These are phyloP conservation scores for Blastobotrys malaysiensis DNA, from an alignment of 1,139 yeast genomes.

Conservation along the genomic window DNA sequence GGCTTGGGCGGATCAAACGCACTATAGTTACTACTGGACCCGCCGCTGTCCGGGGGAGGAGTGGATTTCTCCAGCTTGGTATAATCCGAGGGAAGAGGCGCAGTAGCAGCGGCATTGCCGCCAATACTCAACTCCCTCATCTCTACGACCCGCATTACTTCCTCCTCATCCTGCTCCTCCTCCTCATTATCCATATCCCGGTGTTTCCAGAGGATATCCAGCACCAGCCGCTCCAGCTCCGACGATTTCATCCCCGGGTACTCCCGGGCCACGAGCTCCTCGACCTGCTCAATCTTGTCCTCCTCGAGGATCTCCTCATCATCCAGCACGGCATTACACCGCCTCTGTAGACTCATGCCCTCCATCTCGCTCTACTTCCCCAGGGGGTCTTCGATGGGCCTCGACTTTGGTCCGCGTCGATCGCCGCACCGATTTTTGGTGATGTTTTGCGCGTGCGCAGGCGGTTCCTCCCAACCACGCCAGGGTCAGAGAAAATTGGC, in stretches of 20 bases:
- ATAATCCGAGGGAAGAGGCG: slow-evolving; percentile 17
- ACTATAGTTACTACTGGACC: too few relatives aligned
- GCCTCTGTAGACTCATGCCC: slow-evolving; percentile 32
- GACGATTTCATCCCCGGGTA: slow-evolving; percentile 15
- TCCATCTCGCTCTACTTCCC: too few relatives aligned
- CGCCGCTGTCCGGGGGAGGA: neutral
- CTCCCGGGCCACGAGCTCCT: slow-evolving; percentile 29
- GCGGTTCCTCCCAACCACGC: neutral
- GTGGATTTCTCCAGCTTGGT: slow-evolving; percentile 15
- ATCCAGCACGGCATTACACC: slow-evolving; percentile 31
- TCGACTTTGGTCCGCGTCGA: neutral
- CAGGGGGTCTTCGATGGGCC: too few relatives aligned
- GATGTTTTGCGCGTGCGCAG: neutral
- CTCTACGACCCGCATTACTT: slow-evolving; percentile 4
- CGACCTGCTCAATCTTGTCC: slow-evolving; percentile 36
- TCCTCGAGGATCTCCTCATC: slow-evolving; percentile 33
- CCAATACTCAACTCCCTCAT: slow-evolving; percentile 3
- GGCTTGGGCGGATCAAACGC: neutral
- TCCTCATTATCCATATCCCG: slow-evolving; percentile 24
- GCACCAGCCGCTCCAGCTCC: slow-evolving; percentile 31
- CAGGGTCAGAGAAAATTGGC: neutral
- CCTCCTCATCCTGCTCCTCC: slow-evolving; percentile 2
- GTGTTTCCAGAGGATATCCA: slow-evolving; percentile 41
- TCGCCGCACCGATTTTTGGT: neutral
- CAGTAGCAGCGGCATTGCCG: neutral